These are phyloP conservation scores for Penicillium rolfsii DNA, from an alignment of 2,329 filamentous ascomycete genomes.

Conservation along the genomic window DNA sequence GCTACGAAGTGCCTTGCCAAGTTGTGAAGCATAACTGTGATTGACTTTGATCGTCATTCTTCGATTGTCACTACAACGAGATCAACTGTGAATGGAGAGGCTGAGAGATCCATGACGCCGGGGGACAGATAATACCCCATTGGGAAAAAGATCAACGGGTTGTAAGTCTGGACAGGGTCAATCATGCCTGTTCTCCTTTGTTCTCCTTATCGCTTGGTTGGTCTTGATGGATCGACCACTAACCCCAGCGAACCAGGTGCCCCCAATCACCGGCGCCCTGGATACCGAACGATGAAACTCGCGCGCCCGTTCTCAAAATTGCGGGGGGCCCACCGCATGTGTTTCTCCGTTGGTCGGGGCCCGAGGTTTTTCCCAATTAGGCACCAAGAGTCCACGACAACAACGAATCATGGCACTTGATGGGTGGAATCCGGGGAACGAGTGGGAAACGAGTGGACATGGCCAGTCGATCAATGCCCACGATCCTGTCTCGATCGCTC, in stretches of 20 bases:
- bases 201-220: not conserved
- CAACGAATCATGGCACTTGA: conserved; percentile 3
- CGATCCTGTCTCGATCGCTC: conserved; percentile 9
- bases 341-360: conserved; percentile 5
- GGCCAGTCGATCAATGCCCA: conserved; percentile 13
- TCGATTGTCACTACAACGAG: too few relatives aligned
- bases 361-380: conserved; percentile 8
- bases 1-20: not conserved
- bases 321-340: conserved; percentile 9
- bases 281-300: not conserved
- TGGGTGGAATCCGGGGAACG: conserved; percentile 13
- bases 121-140: not conserved
- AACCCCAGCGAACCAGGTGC: too few relatives aligned
- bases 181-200: not conserved
- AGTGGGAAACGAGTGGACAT: conserved; percentile 1
- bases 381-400: not conserved
- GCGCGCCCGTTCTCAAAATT: not conserved
- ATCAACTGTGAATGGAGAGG: not conserved
- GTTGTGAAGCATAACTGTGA: too few relatives aligned
- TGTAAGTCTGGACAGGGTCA: not conserved
- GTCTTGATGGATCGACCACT: not conserved
- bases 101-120: not conserved
- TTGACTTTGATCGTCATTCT: too few relatives aligned
- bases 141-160: not conserved
- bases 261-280: not conserved